Conservation (phyloP, 2,329 filamentous ascomycete genomes). For the Bertia moriformis region DNA sequence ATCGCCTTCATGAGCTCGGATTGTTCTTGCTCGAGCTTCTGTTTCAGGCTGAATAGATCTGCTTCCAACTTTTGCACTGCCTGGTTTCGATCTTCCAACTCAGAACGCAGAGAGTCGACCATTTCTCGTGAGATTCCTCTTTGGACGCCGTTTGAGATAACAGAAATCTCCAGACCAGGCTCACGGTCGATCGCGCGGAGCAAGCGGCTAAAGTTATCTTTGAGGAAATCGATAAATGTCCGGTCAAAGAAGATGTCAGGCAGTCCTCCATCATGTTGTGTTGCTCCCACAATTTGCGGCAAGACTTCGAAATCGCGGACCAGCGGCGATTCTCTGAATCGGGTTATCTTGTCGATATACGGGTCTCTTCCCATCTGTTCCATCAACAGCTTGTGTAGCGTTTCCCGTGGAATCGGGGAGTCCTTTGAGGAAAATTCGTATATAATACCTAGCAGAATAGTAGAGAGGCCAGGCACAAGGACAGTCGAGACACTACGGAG, state of each 20-base stretch:
- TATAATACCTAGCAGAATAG: slow-evolving; percentile 70
- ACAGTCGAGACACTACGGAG: slow-evolving; percentile 30
- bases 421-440: slow-evolving; percentile 98
- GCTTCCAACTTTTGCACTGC: slow-evolving; percentile 38
- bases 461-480: slow-evolving; percentile 61
- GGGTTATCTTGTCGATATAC: slow-evolving; percentile 70
- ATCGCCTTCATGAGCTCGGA: slow-evolving; percentile 50
- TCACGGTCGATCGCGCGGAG: slow-evolving; percentile 78
- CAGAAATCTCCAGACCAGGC: slow-evolving; percentile 71
- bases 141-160: slow-evolving; percentile 59
- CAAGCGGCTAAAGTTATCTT: slow-evolving; percentile 84
- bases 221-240: slow-evolving; percentile 82
- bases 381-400: slow-evolving; percentile 64
- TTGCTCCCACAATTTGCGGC: slow-evolving; percentile 33
- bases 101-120: slow-evolving; percentile 67
- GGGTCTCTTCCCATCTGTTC: slow-evolving; percentile 70
- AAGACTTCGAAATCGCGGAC: slow-evolving; percentile 83
- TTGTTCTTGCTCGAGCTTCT: slow-evolving; percentile 56
- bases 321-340: slow-evolving; percentile 61
- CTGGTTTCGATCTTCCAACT: slow-evolving; percentile 35
- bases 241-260: slow-evolving; percentile 77
- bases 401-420: slow-evolving; percentile 71
- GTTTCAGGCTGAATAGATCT: slow-evolving; percentile 30
- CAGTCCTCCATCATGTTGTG: slow-evolving; percentile 21
- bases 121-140: slow-evolving; percentile 89